Percentiles rank a stretch among this genome's conserved stretches.
Evolutionary conservation across 2,329 filamentous ascomycete genomes (phyloP).

Genomic region (Penicillium corylophilum): DNA sequence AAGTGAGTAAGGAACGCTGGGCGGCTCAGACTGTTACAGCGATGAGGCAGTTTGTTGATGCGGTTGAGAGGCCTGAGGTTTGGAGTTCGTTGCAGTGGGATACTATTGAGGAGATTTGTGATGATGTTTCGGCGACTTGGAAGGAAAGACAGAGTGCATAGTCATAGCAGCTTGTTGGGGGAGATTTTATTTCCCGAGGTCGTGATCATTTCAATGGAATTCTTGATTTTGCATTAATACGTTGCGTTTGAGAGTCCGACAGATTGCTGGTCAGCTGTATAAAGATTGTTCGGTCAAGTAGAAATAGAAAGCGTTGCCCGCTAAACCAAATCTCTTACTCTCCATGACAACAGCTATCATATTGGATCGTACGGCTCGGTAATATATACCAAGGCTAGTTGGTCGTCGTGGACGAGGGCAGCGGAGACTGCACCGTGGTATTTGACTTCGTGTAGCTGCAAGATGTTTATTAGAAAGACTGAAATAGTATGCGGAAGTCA

Average conservation of each 20-base stretch:
- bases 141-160: neutral
- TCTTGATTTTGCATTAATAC: neutral
- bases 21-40: slow-evolving; percentile 52
- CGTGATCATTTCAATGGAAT: neutral
- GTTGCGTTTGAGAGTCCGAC: too few relatives aligned
- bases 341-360: slow-evolving; percentile 15
- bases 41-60: slow-evolving; percentile 53
- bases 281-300: slow-evolving; percentile 10
- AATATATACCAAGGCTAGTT: slow-evolving; percentile 16
- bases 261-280: neutral
- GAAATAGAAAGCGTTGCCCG: slow-evolving; percentile 15
- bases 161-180: too few relatives aligned
- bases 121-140: slow-evolving; percentile 20
- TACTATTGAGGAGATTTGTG: slow-evolving; percentile 29
- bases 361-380: slow-evolving; percentile 13
- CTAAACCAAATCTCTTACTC: slow-evolving; percentile 10
- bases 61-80: slow-evolving; percentile 43
- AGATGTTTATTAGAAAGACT: too few relatives aligned
- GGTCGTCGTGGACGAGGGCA: slow-evolving; percentile 15
- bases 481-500: too few relatives aligned
- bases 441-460: slow-evolving; percentile 1
- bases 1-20: slow-evolving; percentile 50
- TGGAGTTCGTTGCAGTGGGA: slow-evolving; percentile 47
- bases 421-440: slow-evolving; percentile 15
- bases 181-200: too few relatives aligned